A percentile compares a stretch with the other conserved stretches of the same genome.
These are phyloP conservation scores for Misopates orontium DNA, from an alignment of 257 asterid species.

Conservation along the genomic window DNA sequence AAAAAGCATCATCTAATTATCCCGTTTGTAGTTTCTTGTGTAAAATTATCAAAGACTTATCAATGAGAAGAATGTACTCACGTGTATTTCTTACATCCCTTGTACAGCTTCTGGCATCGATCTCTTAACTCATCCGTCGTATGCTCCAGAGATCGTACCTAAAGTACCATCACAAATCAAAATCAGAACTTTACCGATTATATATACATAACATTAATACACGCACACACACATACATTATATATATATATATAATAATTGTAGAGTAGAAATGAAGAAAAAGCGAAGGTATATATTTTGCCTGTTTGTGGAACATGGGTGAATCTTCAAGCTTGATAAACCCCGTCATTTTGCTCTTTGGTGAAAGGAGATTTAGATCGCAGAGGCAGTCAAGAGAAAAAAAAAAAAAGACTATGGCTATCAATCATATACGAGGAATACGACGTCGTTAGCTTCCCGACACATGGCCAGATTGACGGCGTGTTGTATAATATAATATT, in stretches of 20 bases:
- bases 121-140: slow-evolving; percentile 78
- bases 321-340: slow-evolving; percentile 92
- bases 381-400: too few relatives aligned
- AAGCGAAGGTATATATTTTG: slow-evolving; percentile 7
- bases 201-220: not conserved
- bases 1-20: not conserved
- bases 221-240: too few relatives aligned
- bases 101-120: slow-evolving; percentile 88
- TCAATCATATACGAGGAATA: too few relatives aligned
- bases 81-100: slow-evolving; percentile 86
- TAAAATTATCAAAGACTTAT: slow-evolving; percentile 4
- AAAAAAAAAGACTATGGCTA: too few relatives aligned
- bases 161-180: slow-evolving; percentile 17
- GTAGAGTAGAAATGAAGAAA: not conserved
- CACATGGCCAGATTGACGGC: too few relatives aligned
- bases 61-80: slow-evolving; percentile 42
- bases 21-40: not conserved
- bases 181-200: not conserved
- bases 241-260: not conserved
- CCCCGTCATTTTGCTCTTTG: slow-evolving; percentile 53
- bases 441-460: too few relatives aligned
- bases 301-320: slow-evolving; percentile 98
- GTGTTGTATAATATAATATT: too few relatives aligned
- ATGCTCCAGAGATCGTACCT: slow-evolving; percentile 87
- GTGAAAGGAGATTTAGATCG: slow-evolving; percentile 32